Base-by-base conservation (phyloP, 768 basidiomycete species). In the Pleurotus ostreatus region DNA sequence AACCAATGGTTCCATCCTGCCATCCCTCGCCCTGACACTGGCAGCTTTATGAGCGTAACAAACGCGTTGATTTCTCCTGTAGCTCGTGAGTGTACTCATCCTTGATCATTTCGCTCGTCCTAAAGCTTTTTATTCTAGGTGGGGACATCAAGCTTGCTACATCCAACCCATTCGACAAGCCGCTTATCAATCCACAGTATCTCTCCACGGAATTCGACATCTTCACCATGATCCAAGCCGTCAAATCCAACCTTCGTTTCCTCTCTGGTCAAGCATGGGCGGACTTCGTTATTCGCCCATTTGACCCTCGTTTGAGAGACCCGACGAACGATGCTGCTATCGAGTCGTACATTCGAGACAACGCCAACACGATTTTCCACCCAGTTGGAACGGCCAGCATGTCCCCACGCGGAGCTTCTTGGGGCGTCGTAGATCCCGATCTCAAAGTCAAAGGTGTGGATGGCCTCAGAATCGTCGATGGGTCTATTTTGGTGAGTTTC, bases 111-210 rank as follows among this genome's bases (percentile, higher is more conserved):
- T 15, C 3, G n/a, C 30, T 25, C 16, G 34, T 4, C 18, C 46
- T n/a, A 7, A 8, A 22, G 4, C 16, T 4, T 45, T 5, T 22
- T 37, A 15, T 30, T 18, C 3, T 30, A 65, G 70, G 71, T 23
- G 71, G 71, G 3, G 57, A 57, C 15, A 59, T 71, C 11, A 59
- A 65, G 2, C 61, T 80, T 57, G 73, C 64, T 49, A 76, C 78
- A 11, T 72, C 63, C 15, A 65, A 73, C 60, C 69, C 77, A 13
- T 81, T 81, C 65, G 70, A 69, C 48, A 54, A 63, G 16, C 80
- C 81, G 0, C 45, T 64, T n/a, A 75, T 83, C 65, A 73, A 83
- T 61, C 78, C 79, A 2, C 74, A 75, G 57, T 78, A 82, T 67
- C 69, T 77, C 37, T 60, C 48, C 30, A 65, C 66, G 8, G 55